Base-by-base conservation (phyloP, 2,329 filamentous ascomycete species). In the Trichoderma koningii region DNA sequence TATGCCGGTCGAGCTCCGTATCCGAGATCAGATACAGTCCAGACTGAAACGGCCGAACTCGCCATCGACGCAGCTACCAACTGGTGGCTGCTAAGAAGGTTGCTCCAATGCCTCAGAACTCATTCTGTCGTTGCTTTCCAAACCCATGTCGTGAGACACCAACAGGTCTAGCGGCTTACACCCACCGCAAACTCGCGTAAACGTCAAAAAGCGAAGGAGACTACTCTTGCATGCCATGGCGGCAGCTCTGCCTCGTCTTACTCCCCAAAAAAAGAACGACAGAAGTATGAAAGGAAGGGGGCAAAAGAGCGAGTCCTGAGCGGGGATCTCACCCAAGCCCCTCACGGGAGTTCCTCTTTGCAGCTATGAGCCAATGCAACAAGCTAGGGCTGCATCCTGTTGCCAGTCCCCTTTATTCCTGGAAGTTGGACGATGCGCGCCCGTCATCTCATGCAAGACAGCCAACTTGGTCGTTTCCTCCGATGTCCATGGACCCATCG, bases 391-490 rank as follows among this genome's bases (percentile, higher is more conserved):
- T 44, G 63, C 56, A 55, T 60, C 47, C 47, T 14, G 47, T 65
- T 41, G 38, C n/a, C 48, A 30, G 55, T n/a, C 52, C 34, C 34
- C 14, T 38, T 14, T 14, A 38, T 34, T 55, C n/a, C 38, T 45
- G 45, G 41, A 50, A 53, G 56, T 21, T 34, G 55, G 50, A 44
- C 64, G 51, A 50, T 30, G 51, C 34, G 34, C 64, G 64, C 64
- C 56, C 64, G 64, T 65, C 64, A 62, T 19, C 21, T 55, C 41
- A 60, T 62, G 64, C 64, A 65, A 62, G 56, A 42, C 30, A 42
- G 50, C 64, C 48, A 65, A 65, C 51, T 61, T 52, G 51, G 64
- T 42, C 51, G 50, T 34, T 56, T 61, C 51, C 53, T 56, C 64
- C 64, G 50, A 50, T 21, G 45, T 21, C n/a, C 47, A 51, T 60